A percentile compares a stretch with the other conserved stretches of the same genome.
These are phyloP conservation scores for Diaporthe sp. DNA, from an alignment of 2,329 filamentous ascomycete species.

Conservation along the genomic window DNA sequence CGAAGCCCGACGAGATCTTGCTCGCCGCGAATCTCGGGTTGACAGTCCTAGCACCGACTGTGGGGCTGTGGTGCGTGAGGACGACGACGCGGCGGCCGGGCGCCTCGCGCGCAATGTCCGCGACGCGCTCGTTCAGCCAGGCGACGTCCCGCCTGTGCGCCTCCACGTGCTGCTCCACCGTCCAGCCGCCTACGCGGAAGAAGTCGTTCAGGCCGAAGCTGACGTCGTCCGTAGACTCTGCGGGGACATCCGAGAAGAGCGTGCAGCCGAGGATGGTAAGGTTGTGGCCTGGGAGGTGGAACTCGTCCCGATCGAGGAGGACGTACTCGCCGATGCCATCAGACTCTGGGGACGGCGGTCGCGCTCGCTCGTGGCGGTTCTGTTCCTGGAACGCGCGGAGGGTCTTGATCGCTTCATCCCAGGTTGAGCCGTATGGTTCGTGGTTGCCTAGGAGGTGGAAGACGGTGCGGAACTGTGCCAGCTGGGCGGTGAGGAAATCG, in stretches of 20 bases:
- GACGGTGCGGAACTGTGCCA: constrained; percentile 58
- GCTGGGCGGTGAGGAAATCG: constrained; percentile 58
- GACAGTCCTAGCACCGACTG: constrained; percentile 33
- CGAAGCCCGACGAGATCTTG: constrained; percentile 46
- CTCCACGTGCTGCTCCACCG: constrained; percentile 37
- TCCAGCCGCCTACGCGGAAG: constrained; percentile 47
- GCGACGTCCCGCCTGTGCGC: constrained; percentile 39
- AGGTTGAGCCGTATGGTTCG: constrained; percentile 59
- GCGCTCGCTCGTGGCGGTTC: constrained; percentile 25
- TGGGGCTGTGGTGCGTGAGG: constrained; percentile 41
- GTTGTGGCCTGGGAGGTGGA: constrained; percentile 39
- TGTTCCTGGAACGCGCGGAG: constrained; percentile 47
- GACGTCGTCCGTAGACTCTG: neutral
- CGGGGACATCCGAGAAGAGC: constrained; percentile 6
- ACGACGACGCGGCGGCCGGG: constrained; percentile 34
- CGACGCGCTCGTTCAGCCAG: constrained; percentile 42
- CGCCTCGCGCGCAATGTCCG: neutral
- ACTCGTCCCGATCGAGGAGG: constrained; percentile 48
- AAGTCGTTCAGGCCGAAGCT: constrained; percentile 51
- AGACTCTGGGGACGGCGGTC: constrained; percentile 29
- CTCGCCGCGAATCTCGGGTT: constrained; percentile 37
- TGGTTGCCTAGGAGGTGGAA: constrained; percentile 68
- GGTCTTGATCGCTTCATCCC: constrained; percentile 43
- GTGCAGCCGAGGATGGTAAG: constrained; percentile 49
- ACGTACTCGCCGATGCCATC: constrained; percentile 49